Percentiles rank a stretch among this genome's conserved stretches.
phyloP scores from a whole-genome alignment of 2,329 filamentous ascomycete species.

The Penicillium paneum region DNA sequence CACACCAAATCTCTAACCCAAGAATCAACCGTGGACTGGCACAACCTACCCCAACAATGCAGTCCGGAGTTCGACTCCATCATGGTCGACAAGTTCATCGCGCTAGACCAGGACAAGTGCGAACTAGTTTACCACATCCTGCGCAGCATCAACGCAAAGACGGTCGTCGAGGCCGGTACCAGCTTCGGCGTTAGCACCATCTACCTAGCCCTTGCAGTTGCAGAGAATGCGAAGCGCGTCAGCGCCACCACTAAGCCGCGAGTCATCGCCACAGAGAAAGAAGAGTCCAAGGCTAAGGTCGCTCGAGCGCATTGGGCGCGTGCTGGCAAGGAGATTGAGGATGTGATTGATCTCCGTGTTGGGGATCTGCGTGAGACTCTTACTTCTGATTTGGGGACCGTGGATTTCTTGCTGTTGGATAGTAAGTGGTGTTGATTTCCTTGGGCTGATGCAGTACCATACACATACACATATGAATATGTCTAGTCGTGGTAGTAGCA shows the following conservation, averaged over 20 bases:
- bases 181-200: slow-evolving; percentile 62
- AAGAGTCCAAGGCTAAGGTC: slow-evolving; percentile 51
- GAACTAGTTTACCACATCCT: slow-evolving; percentile 55
- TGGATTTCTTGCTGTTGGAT: slow-evolving; percentile 60
- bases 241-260: slow-evolving; percentile 20
- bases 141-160: slow-evolving; percentile 48
- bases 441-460: not conserved
- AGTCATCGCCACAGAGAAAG: slow-evolving; percentile 62
- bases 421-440: slow-evolving; percentile 48
- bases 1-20: slow-evolving; percentile 34
- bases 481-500: not conserved
- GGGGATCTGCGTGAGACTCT: slow-evolving; percentile 59
- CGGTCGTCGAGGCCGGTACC: slow-evolving; percentile 60
- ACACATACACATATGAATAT: not conserved
- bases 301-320: slow-evolving; percentile 55
- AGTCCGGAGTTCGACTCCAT: slow-evolving; percentile 33
- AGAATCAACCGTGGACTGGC: slow-evolving; percentile 24
- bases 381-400: slow-evolving; percentile 45
- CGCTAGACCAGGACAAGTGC: slow-evolving; percentile 58
- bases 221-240: slow-evolving; percentile 41
- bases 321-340: slow-evolving; percentile 49
- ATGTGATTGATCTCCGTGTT: slow-evolving; percentile 55
- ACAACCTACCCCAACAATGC: slow-evolving; percentile 21
- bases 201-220: slow-evolving; percentile 58
- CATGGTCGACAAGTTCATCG: slow-evolving; percentile 58